Evolutionary conservation across 805 yeast genomes (phyloP).

Genomic region (Saccharomycopsis sp.): DNA sequence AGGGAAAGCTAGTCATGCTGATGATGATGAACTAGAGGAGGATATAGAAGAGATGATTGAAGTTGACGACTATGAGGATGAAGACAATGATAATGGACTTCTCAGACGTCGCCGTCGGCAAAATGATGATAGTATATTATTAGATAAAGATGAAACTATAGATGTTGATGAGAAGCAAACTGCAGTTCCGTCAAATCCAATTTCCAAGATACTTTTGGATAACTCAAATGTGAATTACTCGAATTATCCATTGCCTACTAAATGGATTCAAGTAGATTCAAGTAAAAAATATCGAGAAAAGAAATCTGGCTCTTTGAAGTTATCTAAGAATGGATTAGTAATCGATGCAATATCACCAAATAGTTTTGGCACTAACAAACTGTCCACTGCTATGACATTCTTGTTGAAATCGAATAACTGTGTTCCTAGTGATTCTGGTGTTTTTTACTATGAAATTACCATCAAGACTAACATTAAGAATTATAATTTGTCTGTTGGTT

Average conservation of each 20-base stretch:
- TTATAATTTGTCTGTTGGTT: slow-evolving; percentile 19
- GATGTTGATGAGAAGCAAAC: background rate
- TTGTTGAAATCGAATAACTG: slow-evolving; percentile 14
- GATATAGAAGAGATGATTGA: background rate
- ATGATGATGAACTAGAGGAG: background rate
- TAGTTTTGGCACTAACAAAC: background rate
- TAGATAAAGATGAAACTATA: background rate
- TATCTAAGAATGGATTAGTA: slow-evolving; percentile 8
- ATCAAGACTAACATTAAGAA: slow-evolving; percentile 13
- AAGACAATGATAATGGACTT: background rate
- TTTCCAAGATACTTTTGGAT: slow-evolving; percentile 1
- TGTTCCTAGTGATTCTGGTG: slow-evolving; percentile 12
- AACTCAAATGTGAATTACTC: background rate
- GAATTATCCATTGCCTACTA: slow-evolving; percentile 16
- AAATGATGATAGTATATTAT: slow-evolving; percentile 5
- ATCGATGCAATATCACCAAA: slow-evolving; percentile 10
- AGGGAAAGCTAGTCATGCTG: too few species aligned
- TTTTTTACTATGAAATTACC: slow-evolving; percentile 18
- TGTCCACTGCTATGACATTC: slow-evolving; percentile 1
- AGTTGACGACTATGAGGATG: background rate
- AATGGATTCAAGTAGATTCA: slow-evolving; percentile 5
- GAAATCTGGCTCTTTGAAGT: slow-evolving; percentile 5
- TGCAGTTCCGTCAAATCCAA: background rate
- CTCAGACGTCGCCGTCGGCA: background rate
- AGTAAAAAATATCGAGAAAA: background rate